Conservation (phyloP, 2,329 filamentous ascomycete species). For the Cyanodermella asteris region DNA sequence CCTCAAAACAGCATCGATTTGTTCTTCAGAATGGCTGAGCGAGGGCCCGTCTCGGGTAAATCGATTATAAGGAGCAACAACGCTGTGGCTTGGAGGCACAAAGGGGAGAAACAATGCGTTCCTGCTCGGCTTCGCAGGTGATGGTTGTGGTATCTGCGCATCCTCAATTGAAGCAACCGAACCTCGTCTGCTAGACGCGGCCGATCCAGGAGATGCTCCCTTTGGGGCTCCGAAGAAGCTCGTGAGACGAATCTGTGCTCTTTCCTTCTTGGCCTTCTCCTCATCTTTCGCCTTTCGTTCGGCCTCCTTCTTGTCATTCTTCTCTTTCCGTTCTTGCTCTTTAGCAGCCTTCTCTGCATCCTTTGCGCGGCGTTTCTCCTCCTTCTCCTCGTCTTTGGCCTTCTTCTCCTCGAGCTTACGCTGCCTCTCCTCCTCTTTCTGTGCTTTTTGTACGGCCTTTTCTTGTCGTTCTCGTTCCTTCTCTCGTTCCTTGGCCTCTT, state of each 20-base stretch:
- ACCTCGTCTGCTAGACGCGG: slow-evolving; percentile 6
- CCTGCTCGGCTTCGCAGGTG: slow-evolving; percentile 30
- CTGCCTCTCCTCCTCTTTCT: slow-evolving; percentile 21
- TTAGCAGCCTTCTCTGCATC: slow-evolving; percentile 22
- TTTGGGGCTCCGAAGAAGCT: slow-evolving; percentile 25
- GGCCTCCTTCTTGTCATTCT: slow-evolving; percentile 24
- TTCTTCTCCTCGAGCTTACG: slow-evolving; percentile 23
- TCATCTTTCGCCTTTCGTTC: slow-evolving; percentile 17
- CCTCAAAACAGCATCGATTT: slow-evolving; percentile 16
- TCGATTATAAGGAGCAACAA: slow-evolving; percentile 36
- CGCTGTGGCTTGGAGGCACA: slow-evolving; percentile 51
- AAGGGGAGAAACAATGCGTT: slow-evolving; percentile 62
- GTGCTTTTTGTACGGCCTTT: slow-evolving; percentile 18
- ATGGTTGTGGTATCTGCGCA: slow-evolving; percentile 8
- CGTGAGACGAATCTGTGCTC: slow-evolving; percentile 28
- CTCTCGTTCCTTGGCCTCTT: slow-evolving; percentile 20
- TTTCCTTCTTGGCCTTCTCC: slow-evolving; percentile 22
- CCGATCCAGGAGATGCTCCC: slow-evolving; percentile 9
- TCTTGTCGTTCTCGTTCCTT: slow-evolving; percentile 23
- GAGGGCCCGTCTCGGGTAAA: slow-evolving; percentile 38
- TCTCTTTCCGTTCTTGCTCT: slow-evolving; percentile 19
- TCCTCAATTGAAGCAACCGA: slow-evolving; percentile 2
- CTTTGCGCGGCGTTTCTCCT: slow-evolving; percentile 20
- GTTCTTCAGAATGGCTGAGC: slow-evolving; percentile 29
- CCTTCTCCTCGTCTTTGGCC: slow-evolving; percentile 19